Evolutionary conservation across 2,329 filamentous ascomycete species (phyloP), one percentile per base, ranked within the genome.

Genomic region (Dactylellina drechsleri): DNA sequence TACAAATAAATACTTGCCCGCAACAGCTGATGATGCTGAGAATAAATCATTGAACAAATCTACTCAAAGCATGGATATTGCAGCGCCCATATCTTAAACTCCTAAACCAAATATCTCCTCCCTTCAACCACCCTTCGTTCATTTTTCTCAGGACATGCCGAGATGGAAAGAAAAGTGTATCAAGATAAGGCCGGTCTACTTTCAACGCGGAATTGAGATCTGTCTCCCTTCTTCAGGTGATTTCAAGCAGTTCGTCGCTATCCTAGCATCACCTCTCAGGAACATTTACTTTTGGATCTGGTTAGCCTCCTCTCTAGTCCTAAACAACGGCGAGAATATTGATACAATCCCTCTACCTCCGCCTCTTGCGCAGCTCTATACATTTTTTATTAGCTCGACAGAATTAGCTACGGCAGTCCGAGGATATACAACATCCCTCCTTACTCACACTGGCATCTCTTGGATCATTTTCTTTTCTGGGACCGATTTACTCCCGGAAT

Each of bases 201-300:
- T 47, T 28, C 15, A 31, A 16, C 20, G 12, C 13, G 52, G 28
- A 8, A 7, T 64, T n/a, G 31, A 67, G 36, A 4, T 59, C 18
- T 74, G 62, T 41, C 41, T 59, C 13, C 70, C 70, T 15, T 54
- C 70, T 36, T 61, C 49, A 10, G 52, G 43, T 13, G 66, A 7
- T 15, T 58, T 74, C 43, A 26, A 15, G 20, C 43, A 36, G 40
- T 49, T 45, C 47, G 13, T 74, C 10, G 12, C 7, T 4, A 10
- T 58, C 20, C 7, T 67, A 4, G 53, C 20, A 26, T 56, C 62
- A 7, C 70, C 70, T 10, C 36, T 66, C 2, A 52, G 58, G 28
- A 67, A 67, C 31, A 10, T 65, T 5, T 74, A 67, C 23, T 74
- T 74, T 52, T 74, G 61, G 53, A 31, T 66, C 50, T 74, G 70